Conservation (phyloP, 2,329 filamentous ascomycete genomes). For the Aspergillus sp. region DNA sequence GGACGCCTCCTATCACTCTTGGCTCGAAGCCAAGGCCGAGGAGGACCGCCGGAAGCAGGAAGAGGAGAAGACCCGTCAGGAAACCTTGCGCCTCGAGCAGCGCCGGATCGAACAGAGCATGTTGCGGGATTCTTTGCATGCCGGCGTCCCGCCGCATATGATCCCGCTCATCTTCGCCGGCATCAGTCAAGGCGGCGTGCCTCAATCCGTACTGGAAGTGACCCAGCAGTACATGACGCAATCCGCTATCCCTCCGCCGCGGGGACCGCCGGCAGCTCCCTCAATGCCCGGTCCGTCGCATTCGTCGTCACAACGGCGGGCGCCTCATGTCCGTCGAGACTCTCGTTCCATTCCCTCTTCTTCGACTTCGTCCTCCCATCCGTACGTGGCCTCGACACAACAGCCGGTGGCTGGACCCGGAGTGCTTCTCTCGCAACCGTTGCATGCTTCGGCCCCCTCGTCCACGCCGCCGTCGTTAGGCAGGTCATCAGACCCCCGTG, state of each 20-base stretch:
- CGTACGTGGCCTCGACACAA: slow-evolving; percentile 12
- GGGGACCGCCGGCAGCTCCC: slow-evolving; percentile 23
- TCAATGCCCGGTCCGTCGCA: slow-evolving; percentile 19
- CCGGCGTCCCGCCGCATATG: slow-evolving; percentile 71
- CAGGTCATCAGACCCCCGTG: slow-evolving; percentile 17
- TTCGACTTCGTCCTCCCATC: neutral
- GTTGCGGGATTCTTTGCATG: slow-evolving; percentile 65
- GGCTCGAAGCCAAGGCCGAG: slow-evolving; percentile 69
- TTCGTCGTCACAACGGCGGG: slow-evolving; percentile 18
- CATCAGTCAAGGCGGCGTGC: slow-evolving; percentile 62
- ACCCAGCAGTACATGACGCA: slow-evolving; percentile 64
- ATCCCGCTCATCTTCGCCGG: slow-evolving; percentile 73
- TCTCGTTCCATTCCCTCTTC: slow-evolving; percentile 27
- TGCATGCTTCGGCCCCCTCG: slow-evolving; percentile 16
- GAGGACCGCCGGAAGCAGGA: slow-evolving; percentile 66
- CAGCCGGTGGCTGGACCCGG: slow-evolving; percentile 16
- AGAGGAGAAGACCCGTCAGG: slow-evolving; percentile 66
- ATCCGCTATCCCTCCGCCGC: slow-evolving; percentile 23
- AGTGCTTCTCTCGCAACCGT: slow-evolving; percentile 25
- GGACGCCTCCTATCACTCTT: slow-evolving; percentile 70
- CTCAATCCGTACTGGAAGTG: slow-evolving; percentile 65
- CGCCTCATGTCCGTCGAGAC: slow-evolving; percentile 18
- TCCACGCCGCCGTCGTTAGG: slow-evolving; percentile 14
- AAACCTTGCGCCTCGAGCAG: slow-evolving; percentile 68
- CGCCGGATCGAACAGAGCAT: slow-evolving; percentile 72